phyloP scores from a whole-genome alignment of 306 rosid genomes.

The Quercus rubra region DNA sequence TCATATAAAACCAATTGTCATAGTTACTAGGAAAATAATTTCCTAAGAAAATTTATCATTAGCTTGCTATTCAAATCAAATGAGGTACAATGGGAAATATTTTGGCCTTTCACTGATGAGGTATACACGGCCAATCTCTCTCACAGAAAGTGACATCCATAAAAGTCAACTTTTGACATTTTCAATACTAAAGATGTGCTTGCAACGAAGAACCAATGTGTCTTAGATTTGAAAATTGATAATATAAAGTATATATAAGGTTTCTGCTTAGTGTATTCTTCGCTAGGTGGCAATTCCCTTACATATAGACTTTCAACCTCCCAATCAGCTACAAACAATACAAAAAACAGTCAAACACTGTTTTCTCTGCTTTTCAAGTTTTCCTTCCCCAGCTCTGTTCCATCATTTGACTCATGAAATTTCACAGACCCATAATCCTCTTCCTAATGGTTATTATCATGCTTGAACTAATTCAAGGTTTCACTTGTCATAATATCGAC shows the following conservation, averaged over 20 bases:
- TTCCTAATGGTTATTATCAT: conserved; percentile 31
- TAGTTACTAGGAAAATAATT: no score
- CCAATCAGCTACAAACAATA: conserved; percentile 3
- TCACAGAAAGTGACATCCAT: conserved; percentile 12
- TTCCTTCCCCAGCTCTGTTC: conserved; percentile 1
- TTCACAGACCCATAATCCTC: conserved; percentile 25
- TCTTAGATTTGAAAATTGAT: neutral
- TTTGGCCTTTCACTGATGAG: neutral
- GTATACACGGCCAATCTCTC: conserved; percentile 7
- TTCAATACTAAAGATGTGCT: conserved; percentile 17
- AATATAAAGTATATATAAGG: neutral
- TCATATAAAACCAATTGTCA: no score
- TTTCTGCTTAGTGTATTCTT: neutral
- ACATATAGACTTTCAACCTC: conserved; percentile 2
- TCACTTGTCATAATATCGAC: conserved; percentile 19
- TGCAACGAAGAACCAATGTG: conserved; percentile 6
- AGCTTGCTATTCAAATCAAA: no score
- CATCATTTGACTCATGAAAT: conserved; percentile 27
- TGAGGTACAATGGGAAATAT: no score
- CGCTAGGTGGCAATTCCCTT: conserved; percentile 2
- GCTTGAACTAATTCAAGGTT: conserved; percentile 29
- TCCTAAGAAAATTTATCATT: no score
- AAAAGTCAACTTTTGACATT: conserved; percentile 49
- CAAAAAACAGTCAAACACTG: no score
- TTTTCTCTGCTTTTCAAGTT: neutral